Conservation (phyloP, 768 basidiomycete genomes). For the Pleurotus cornucopiae region DNA sequence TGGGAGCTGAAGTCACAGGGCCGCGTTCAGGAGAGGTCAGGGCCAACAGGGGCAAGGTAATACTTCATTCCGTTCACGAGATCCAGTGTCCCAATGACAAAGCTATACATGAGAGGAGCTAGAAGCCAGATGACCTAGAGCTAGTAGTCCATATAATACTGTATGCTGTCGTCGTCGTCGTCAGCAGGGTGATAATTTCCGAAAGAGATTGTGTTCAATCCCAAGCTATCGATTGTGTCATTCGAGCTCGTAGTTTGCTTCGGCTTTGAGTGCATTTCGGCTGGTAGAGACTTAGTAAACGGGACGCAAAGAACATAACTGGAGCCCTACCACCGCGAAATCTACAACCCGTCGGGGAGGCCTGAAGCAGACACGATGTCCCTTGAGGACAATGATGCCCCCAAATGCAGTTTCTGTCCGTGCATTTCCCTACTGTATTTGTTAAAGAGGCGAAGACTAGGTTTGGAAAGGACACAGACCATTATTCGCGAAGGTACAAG, state of each 20-base stretch:
- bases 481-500: constrained; percentile 33
- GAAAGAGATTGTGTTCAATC: constrained; percentile 2
- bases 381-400: constrained; percentile 34
- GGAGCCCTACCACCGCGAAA: constrained; percentile 23
- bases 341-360: constrained; percentile 28
- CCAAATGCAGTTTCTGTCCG: constrained; percentile 26
- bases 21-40: no score
- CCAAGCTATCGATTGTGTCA: neutral
- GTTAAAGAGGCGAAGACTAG: no score
- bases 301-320: neutral
- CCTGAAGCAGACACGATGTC: constrained; percentile 23
- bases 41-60: no score
- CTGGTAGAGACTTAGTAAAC: neutral
- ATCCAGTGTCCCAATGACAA: no score
- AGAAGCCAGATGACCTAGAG: no score
- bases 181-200: neutral
- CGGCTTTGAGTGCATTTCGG: neutral
- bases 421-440: constrained; percentile 18
- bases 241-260: neutral
- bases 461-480: constrained; percentile 17
- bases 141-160: no score
- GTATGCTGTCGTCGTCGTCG: neutral
- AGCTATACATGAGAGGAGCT: no score
- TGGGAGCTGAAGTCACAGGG: no score
- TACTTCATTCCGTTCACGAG: no score